These are phyloP conservation scores for Camelina hispida DNA, from an alignment of 345 rosid genomes.

Conservation along the genomic window DNA sequence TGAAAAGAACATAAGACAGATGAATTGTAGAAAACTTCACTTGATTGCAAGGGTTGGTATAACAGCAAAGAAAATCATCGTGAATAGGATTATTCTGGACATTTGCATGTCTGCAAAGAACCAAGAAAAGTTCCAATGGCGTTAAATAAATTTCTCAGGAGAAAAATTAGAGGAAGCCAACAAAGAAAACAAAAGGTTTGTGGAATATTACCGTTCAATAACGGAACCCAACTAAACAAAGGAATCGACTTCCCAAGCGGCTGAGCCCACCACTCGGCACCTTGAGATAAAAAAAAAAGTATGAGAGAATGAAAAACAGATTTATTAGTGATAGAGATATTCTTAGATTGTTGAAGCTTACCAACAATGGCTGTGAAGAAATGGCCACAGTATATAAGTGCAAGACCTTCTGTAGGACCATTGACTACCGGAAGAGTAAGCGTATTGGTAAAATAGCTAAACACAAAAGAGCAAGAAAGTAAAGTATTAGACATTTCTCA, in stretches of 20 bases:
- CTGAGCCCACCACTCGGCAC: slow-evolving; percentile 97
- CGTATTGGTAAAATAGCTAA: slow-evolving; percentile 89
- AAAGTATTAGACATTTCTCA: slow-evolving; percentile 22
- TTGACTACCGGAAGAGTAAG: slow-evolving; percentile 92
- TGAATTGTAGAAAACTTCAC: slow-evolving; percentile 56
- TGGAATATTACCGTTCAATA: slow-evolving; percentile 58
- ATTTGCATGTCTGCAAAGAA: slow-evolving; percentile 61
- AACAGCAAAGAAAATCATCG: slow-evolving; percentile 75
- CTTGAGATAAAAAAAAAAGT: slow-evolving; percentile 46
- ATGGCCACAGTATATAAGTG: slow-evolving; percentile 77
- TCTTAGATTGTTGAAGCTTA: slow-evolving; percentile 45
- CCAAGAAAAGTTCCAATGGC: slow-evolving; percentile 15
- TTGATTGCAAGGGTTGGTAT: slow-evolving; percentile 81
- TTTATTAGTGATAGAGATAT: not conserved
- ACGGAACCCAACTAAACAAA: slow-evolving; percentile 80
- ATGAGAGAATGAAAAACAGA: too few relatives aligned
- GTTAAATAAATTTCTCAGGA: slow-evolving; percentile 4
- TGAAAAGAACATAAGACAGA: not conserved
- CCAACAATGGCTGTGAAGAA: slow-evolving; percentile 89
- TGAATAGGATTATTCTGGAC: slow-evolving; percentile 57
- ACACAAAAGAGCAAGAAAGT: slow-evolving; percentile 13
- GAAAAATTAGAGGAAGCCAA: not conserved
- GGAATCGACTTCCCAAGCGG: slow-evolving; percentile 70
- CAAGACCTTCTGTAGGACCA: slow-evolving; percentile 98
- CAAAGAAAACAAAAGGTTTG: not conserved